Evolutionary conservation across 148 eudicot genomes (phyloP).

Genomic region (Cornus suecica): DNA sequence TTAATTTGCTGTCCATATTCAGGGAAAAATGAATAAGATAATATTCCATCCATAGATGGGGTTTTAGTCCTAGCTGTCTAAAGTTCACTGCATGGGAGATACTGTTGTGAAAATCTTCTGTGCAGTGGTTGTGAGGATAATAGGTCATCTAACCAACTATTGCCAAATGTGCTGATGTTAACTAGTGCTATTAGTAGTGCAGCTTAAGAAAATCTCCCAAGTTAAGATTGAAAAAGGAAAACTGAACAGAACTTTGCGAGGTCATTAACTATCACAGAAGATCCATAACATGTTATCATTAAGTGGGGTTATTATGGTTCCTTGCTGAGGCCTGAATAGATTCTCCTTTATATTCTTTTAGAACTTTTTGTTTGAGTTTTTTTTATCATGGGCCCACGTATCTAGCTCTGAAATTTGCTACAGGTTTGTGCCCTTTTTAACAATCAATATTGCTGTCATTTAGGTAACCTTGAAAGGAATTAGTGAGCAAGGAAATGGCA

Average conservation of each 20-base stretch:
- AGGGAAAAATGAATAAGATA: no score
- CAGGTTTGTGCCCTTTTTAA: background rate
- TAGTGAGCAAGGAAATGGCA: slow-evolving; percentile 35
- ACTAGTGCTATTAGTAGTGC: background rate
- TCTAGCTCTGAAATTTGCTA: background rate
- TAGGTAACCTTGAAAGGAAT: slow-evolving; percentile 59
- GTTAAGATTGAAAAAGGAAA: background rate
- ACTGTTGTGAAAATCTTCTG: background rate
- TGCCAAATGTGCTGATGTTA: background rate
- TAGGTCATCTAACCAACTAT: background rate
- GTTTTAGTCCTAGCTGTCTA: background rate
- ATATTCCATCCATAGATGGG: background rate
- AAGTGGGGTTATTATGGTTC: background rate
- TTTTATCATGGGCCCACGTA: background rate
- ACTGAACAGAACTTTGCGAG: background rate
- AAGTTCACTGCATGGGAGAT: background rate
- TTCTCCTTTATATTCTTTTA: background rate
- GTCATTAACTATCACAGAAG: background rate
- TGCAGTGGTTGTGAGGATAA: background rate
- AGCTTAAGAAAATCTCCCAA: background rate
- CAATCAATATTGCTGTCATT: slow-evolving; percentile 19
- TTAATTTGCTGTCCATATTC: background rate
- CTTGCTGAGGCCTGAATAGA: background rate
- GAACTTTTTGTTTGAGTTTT: background rate
- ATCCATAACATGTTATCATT: background rate